Conservation (phyloP, 345 rosid genomes). For the Microcos paniculata region DNA sequence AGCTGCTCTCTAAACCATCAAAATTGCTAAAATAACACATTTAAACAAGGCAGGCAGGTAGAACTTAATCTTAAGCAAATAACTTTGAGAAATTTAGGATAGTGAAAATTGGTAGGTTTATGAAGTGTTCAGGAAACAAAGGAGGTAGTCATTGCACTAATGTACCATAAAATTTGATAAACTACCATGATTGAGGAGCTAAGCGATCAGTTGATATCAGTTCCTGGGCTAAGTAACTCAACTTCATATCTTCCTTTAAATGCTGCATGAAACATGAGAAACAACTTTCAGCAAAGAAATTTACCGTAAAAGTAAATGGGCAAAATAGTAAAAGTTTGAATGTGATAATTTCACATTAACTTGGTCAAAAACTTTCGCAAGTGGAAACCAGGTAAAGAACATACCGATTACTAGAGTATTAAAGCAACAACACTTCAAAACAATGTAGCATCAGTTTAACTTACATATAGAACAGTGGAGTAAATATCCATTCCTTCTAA, state of each 20-base stretch:
- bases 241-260: conserved; percentile 97
- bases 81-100: not conserved
- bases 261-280: conserved; percentile 53
- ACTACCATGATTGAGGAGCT: conserved; percentile 96
- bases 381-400: not conserved
- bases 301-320: not conserved
- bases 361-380: not conserved
- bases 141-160: not conserved
- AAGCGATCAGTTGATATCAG: conserved; percentile 86
- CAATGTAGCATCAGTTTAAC: conserved; percentile 29
- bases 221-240: conserved; percentile 95
- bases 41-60: not conserved
- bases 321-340: not conserved
- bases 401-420: not conserved
- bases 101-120: not conserved
- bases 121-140: not conserved
- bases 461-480: conserved; percentile 92
- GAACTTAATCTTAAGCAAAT: conserved; percentile 5
- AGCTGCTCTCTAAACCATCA: not conserved
- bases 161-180: not conserved
- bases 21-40: not conserved
- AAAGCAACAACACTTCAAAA: conserved; percentile 3
- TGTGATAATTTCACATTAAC: not conserved
- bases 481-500: conserved; percentile 96
- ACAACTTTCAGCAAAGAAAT: conserved; percentile 9